Percentiles rank a stretch among this genome's conserved stretches.
phyloP scores from a whole-genome alignment of 2,329 filamentous ascomycete genomes.

The Aspergillus brasiliensis region DNA sequence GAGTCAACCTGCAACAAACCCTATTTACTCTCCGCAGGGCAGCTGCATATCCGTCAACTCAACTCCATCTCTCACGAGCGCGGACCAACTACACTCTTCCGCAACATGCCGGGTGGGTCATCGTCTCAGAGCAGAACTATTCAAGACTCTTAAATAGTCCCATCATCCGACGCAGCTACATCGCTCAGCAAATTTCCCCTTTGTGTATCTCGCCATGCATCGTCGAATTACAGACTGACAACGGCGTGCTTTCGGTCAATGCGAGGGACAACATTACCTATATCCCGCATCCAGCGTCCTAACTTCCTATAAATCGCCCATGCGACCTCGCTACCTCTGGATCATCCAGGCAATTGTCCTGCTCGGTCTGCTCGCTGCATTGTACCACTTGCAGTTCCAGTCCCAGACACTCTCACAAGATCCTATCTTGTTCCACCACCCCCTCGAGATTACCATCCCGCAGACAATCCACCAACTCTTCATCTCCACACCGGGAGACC shows the following conservation, averaged over 20 bases:
- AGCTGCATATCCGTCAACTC: background rate
- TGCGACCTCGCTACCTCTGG: background rate
- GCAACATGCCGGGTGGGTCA: background rate
- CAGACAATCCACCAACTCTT: conserved; percentile 6
- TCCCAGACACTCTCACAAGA: background rate
- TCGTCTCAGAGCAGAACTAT: background rate
- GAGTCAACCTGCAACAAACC: no score
- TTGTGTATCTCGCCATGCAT: background rate
- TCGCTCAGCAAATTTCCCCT: no score
- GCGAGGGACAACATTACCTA: no score
- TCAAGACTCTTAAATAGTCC: background rate
- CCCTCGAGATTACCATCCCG: background rate
- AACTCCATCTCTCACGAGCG: background rate
- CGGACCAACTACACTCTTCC: background rate
- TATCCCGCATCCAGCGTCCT: no score
- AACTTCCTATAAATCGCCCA: background rate
- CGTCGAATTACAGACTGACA: background rate
- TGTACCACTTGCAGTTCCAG: background rate
- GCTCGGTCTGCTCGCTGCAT: background rate
- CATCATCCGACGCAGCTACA: background rate
- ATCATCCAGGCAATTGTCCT: background rate
- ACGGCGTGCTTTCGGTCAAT: background rate
- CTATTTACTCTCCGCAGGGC: no score
- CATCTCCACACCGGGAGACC: background rate
- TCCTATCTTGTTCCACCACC: background rate